phyloP scores from a whole-genome alignment of 306 rosid genomes.

The Cucurbita ficifolia region DNA sequence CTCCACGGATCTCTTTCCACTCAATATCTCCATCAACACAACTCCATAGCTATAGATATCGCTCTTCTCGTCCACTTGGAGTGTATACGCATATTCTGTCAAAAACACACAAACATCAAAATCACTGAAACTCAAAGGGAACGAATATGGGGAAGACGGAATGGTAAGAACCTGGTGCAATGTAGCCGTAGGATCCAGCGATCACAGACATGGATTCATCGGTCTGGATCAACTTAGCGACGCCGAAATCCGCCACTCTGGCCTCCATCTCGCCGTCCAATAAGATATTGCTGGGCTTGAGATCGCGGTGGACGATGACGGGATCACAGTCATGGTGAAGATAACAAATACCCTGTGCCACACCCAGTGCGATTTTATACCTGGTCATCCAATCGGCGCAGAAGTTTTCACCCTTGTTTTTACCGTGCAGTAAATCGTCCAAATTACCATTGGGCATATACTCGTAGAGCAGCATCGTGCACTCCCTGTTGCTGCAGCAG shows the following conservation, averaged over 20 bases:
- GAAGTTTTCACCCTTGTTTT: slow-evolving; percentile 57
- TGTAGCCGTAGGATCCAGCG: slow-evolving; percentile 93
- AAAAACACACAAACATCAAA: background rate
- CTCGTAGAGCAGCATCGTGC: slow-evolving; percentile 84
- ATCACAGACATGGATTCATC: slow-evolving; percentile 94
- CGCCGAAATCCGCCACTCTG: slow-evolving; percentile 88
- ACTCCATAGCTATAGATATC: slow-evolving; percentile 83
- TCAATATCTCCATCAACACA: slow-evolving; percentile 63
- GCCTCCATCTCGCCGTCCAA: slow-evolving; percentile 89
- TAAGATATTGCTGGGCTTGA: slow-evolving; percentile 74
- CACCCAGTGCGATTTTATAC: slow-evolving; percentile 76
- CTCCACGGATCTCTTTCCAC: slow-evolving; percentile 49
- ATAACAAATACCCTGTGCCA: slow-evolving; percentile 91
- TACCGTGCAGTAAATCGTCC: slow-evolving; percentile 60
- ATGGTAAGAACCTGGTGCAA: slow-evolving; percentile 63
- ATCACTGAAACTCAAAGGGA: background rate
- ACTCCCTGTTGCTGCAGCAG: slow-evolving; percentile 78
- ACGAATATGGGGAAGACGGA: background rate
- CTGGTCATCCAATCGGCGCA: slow-evolving; percentile 68
- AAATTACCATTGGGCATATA: slow-evolving; percentile 86
- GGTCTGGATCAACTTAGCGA: slow-evolving; percentile 67
- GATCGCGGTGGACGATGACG: slow-evolving; percentile 73
- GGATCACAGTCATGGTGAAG: slow-evolving; percentile 98
- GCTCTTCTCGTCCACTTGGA: slow-evolving; percentile 93
- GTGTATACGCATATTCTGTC: slow-evolving; percentile 81